Conservation (phyloP, 129 eudicot species). For the Flaveria ramosissima region DNA sequence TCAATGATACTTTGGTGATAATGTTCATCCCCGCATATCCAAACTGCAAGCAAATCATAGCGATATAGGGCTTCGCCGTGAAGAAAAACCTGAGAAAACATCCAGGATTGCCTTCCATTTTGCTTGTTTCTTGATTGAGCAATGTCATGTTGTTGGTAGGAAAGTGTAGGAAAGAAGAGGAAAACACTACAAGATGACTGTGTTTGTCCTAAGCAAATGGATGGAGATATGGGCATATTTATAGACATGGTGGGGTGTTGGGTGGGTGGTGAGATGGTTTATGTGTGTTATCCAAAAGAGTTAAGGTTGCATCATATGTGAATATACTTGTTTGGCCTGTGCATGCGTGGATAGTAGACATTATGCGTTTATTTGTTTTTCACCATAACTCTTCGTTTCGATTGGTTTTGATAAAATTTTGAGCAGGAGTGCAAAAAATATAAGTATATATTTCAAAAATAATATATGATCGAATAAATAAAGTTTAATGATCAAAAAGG, state of each 20-base stretch:
- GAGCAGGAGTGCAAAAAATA: no score
- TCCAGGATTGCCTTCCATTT: slow-evolving; percentile 68
- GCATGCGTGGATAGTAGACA: not conserved
- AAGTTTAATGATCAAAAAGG: no score
- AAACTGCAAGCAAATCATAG: slow-evolving; percentile 86
- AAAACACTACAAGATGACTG: slow-evolving; percentile 56
- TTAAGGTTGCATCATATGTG: not conserved
- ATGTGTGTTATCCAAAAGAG: slow-evolving; percentile 25
- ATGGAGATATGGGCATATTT: slow-evolving; percentile 42
- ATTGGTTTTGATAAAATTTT: no score
- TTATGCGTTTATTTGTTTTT: no score
- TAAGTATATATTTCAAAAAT: no score
- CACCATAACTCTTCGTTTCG: no score
- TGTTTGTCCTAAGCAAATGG: slow-evolving; percentile 63
- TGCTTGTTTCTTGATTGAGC: not conserved
- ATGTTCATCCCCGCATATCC: slow-evolving; percentile 98
- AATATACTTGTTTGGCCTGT: slow-evolving; percentile 36
- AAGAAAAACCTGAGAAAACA: slow-evolving; percentile 50
- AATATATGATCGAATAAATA: no score
- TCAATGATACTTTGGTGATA: slow-evolving; percentile 81
- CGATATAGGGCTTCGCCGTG: slow-evolving; percentile 76
- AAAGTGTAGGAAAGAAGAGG: slow-evolving; percentile 45
- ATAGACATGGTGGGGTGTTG: slow-evolving; percentile 33
- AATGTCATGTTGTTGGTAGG: slow-evolving; percentile 4
- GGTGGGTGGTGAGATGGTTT: not conserved